These are phyloP conservation scores for Candida arabinofermentans DNA, from an alignment of 805 yeast species.

Conservation along the genomic window DNA sequence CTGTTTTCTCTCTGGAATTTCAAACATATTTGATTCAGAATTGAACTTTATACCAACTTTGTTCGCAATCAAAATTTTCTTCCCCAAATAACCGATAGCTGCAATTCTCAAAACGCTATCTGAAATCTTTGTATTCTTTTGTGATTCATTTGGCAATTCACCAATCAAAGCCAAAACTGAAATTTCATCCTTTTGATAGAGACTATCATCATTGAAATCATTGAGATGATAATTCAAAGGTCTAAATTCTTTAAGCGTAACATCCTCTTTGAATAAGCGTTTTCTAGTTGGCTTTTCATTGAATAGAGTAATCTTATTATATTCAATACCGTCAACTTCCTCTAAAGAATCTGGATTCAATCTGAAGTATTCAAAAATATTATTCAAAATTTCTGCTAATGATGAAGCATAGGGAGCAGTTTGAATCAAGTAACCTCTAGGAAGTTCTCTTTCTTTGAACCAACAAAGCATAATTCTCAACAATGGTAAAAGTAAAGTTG, in stretches of 20 bases:
- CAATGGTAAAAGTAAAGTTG: constrained; percentile 32
- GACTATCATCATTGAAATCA: constrained; percentile 56
- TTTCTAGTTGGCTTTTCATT: constrained; percentile 40
- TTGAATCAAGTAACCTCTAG: constrained; percentile 28
- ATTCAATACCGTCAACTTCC: constrained; percentile 2
- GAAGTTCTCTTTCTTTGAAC: constrained; percentile 48
- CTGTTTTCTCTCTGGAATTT: constrained; percentile 9
- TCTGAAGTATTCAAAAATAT: constrained; percentile 13
- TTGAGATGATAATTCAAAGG: constrained; percentile 50
- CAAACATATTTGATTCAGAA: constrained; percentile 8
- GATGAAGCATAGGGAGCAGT: constrained; percentile 13
- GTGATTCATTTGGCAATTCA: constrained; percentile 24
- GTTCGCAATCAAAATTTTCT: constrained; percentile 24
- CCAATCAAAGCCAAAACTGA: constrained; percentile 33
- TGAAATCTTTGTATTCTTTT: constrained; percentile 24
- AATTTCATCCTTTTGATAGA: constrained; percentile 33
- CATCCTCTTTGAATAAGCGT: constrained; percentile 62
- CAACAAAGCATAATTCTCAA: constrained; percentile 53
- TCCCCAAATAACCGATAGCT: constrained; percentile 33
- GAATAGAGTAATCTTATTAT: constrained; percentile 6
- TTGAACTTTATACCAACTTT: constrained; percentile 28
- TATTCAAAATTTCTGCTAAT: constrained; percentile 20
- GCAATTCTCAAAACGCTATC: constrained; percentile 33
- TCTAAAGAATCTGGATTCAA: constrained; percentile 6
- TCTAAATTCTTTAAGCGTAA: constrained; percentile 53